These are phyloP conservation scores for Verticillium tricorpus DNA, from an alignment of 2,329 filamentous ascomycete species.

Conservation along the genomic window DNA sequence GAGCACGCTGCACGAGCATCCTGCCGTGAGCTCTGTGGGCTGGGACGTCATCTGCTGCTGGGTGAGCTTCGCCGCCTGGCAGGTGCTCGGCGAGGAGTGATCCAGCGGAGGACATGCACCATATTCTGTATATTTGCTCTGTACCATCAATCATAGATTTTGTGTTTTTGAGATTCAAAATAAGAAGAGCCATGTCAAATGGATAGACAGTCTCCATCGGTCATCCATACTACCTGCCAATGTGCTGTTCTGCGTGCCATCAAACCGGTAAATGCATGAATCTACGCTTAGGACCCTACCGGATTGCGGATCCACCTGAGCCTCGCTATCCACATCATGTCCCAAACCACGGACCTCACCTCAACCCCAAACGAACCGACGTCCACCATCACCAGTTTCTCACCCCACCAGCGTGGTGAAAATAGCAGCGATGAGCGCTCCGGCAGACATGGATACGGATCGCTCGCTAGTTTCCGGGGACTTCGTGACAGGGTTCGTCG, in stretches of 20 bases:
- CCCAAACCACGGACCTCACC: background rate
- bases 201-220: too few species aligned
- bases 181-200: too few species aligned
- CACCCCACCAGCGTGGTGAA: background rate
- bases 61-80: slow-evolving; percentile 16
- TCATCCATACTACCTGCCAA: too few species aligned
- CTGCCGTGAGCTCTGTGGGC: slow-evolving; percentile 19
- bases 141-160: too few species aligned
- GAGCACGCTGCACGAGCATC: slow-evolving; percentile 16
- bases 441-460: background rate
- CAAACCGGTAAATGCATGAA: too few species aligned
- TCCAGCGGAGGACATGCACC: too few species aligned
- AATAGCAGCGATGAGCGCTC: background rate
- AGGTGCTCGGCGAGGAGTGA: slow-evolving; percentile 4
- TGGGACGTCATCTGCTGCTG: slow-evolving; percentile 23
- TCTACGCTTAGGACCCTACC: background rate
- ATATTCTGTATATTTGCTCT: too few species aligned
- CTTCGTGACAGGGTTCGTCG: background rate
- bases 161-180: too few species aligned
- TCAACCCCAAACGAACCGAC: background rate
- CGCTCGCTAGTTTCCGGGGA: background rate
- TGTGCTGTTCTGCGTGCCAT: too few species aligned
- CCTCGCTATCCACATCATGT: background rate
- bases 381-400: background rate
- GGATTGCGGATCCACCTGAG: background rate